Conservation (phyloP, 164 flowering plant species). For the Tinospora cordifolia region DNA sequence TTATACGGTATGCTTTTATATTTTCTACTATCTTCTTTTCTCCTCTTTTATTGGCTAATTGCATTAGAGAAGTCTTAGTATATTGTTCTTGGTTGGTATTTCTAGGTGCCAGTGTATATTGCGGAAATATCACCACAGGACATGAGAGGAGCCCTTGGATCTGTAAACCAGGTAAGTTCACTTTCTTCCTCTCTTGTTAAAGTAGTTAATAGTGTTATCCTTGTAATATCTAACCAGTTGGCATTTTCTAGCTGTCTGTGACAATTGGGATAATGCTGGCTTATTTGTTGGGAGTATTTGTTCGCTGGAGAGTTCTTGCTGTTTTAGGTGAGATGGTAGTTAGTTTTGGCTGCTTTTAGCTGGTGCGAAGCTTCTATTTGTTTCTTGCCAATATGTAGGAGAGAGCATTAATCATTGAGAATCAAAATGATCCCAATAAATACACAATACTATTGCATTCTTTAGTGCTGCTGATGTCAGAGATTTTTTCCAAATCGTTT, state of each 20-base stretch:
- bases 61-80: neutral
- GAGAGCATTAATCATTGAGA: neutral
- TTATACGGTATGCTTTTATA: constrained; percentile 35
- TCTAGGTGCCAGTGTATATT: constrained; percentile 81
- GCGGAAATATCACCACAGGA: constrained; percentile 87
- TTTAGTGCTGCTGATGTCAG: neutral
- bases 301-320: constrained; percentile 72
- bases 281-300: constrained; percentile 71
- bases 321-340: constrained; percentile 48
- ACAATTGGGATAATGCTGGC: constrained; percentile 80
- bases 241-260: constrained; percentile 60
- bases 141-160: constrained; percentile 60
- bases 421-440: neutral
- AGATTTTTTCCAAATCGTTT: neutral
- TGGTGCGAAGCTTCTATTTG: neutral
- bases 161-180: constrained; percentile 57
- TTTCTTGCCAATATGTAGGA: neutral
- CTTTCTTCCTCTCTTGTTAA: constrained; percentile 1
- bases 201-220: neutral
- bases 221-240: neutral
- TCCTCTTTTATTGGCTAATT: neutral
- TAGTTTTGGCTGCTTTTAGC: neutral
- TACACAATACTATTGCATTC: neutral
- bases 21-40: neutral
- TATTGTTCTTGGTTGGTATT: constrained; percentile 6